Percentiles rank a stretch among this genome's conserved stretches.
Conservation (phyloP, 257 asterid genomes). For the Capsicum rhomboideum region DNA sequence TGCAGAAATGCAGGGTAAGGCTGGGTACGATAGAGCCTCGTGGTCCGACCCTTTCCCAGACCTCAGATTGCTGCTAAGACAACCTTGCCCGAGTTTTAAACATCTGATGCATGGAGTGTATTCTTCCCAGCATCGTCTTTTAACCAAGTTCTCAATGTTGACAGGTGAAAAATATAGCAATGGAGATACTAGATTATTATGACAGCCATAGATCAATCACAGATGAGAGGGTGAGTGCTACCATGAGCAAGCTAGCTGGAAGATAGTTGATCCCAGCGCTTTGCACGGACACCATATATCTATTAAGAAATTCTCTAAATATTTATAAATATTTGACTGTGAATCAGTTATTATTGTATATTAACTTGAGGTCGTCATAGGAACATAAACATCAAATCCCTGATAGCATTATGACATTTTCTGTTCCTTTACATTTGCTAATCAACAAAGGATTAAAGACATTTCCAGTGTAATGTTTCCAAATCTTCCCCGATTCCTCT, state of each 20-base stretch:
- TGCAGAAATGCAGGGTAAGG: too few relatives aligned
- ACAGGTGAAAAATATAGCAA: conserved; percentile 91
- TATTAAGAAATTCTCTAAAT: neutral
- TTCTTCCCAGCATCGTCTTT: neutral
- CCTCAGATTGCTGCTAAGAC: neutral
- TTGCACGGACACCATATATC: neutral
- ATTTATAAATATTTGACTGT: neutral
- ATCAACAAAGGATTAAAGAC: neutral
- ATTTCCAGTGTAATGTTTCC: neutral
- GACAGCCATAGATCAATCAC: conserved; percentile 68
- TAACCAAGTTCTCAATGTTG: neutral
- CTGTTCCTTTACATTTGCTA: neutral
- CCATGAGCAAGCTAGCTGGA: conserved; percentile 65
- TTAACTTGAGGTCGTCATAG: neutral
- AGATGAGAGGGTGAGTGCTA: conserved; percentile 58
- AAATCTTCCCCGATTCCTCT: neutral
- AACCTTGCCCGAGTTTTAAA: neutral
- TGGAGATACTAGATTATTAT: conserved; percentile 86
- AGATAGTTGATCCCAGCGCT: neutral
- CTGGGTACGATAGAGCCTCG: too few relatives aligned
- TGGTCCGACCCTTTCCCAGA: too few relatives aligned
- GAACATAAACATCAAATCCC: neutral
- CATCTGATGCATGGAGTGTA: neutral
- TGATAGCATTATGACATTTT: neutral
- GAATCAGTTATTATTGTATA: neutral